phyloP scores from a whole-genome alignment of 306 rosid species.

The Trifolium dubium region DNA sequence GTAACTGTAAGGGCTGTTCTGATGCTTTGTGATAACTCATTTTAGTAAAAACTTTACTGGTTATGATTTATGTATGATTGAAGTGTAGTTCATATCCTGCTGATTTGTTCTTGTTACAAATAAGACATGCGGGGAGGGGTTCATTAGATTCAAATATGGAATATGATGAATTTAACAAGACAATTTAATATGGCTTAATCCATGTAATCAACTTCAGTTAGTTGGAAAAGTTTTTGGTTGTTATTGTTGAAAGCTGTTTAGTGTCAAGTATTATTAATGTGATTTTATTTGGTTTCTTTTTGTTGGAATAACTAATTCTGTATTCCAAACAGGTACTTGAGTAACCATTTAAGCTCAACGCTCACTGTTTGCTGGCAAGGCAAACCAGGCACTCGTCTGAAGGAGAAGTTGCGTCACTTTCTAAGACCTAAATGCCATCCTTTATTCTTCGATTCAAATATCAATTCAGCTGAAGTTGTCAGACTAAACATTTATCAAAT shows the following conservation, averaged over 20 bases:
- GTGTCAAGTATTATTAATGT: slow-evolving; percentile 2
- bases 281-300: slow-evolving; percentile 11
- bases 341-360: slow-evolving; percentile 67
- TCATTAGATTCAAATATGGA: slow-evolving; percentile 1
- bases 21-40: background rate
- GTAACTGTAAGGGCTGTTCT: background rate
- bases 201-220: background rate
- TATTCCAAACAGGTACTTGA: slow-evolving; percentile 68
- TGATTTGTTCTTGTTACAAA: slow-evolving; percentile 6
- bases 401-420: slow-evolving; percentile 63
- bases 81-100: slow-evolving; percentile 8
- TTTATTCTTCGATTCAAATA: slow-evolving; percentile 79
- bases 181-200: background rate
- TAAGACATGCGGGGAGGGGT: slow-evolving; percentile 26
- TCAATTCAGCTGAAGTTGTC: slow-evolving; percentile 83
- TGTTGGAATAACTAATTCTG: slow-evolving; percentile 40
- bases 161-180: slow-evolving; percentile 1
- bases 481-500: slow-evolving; percentile 76
- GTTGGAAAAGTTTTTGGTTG: slow-evolving; percentile 3
- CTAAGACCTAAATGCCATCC: slow-evolving; percentile 90
- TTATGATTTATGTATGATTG: slow-evolving; percentile 16
- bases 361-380: slow-evolving; percentile 80
- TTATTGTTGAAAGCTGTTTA: slow-evolving; percentile 17
- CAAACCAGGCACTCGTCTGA: slow-evolving; percentile 59
- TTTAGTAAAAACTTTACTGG: slow-evolving; percentile 17